A percentile compares a stretch with the other conserved stretches of the same genome.
These are phyloP conservation scores for Phyllostachys edulis DNA, from an alignment of 176 grass and related monocot genomes.

Conservation along the genomic window DNA sequence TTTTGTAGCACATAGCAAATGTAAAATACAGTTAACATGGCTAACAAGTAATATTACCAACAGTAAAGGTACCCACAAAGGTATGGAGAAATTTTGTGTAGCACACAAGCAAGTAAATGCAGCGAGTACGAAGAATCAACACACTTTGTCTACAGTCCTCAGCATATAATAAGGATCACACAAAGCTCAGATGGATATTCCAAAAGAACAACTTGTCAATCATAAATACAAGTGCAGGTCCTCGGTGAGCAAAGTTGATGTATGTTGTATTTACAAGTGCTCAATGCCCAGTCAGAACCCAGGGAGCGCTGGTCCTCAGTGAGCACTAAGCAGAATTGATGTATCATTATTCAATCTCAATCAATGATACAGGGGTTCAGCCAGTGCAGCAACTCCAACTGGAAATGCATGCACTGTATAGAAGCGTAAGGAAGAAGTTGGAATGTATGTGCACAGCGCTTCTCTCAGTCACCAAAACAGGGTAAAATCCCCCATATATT, in stretches of 20 bases:
- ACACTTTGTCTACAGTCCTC: neutral
- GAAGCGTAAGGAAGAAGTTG: neutral
- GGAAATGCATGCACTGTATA: constrained; percentile 9
- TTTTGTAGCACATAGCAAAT: neutral
- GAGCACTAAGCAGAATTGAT: neutral
- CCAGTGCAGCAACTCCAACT: neutral
- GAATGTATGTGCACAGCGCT: neutral
- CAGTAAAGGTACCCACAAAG: neutral
- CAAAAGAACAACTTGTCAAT: neutral
- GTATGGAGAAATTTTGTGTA: neutral
- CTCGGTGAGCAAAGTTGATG: neutral
- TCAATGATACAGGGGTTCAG: constrained; percentile 20
- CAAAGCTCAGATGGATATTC: neutral
- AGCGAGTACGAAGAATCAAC: constrained; percentile 2
- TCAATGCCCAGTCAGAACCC: neutral
- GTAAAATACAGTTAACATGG: neutral
- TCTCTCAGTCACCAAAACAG: neutral
- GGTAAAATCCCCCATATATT: neutral
- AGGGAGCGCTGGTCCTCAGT: neutral
- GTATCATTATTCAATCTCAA: neutral
- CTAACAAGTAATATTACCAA: neutral
- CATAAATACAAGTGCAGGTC: neutral
- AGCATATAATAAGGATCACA: neutral
- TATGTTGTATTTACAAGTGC: neutral
- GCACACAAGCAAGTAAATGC: constrained; percentile 9